These are phyloP conservation scores for Vigna trinervia DNA, from an alignment of 306 rosid genomes.

Conservation along the genomic window DNA sequence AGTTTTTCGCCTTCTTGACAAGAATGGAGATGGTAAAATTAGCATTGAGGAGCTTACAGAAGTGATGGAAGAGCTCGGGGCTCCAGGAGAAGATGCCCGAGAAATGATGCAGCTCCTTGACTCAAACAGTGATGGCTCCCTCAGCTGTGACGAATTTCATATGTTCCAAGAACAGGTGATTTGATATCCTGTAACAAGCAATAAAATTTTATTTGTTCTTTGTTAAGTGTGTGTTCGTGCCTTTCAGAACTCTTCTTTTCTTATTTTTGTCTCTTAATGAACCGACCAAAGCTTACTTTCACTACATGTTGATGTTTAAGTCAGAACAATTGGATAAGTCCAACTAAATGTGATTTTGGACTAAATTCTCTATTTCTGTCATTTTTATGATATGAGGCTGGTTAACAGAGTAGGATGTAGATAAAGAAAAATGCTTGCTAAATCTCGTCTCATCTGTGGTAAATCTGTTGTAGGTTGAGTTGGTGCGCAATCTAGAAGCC, in stretches of 20 bases:
- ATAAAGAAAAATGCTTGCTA: no score
- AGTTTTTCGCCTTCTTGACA: slow-evolving; percentile 86
- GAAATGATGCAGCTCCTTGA: slow-evolving; percentile 56
- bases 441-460: slow-evolving; percentile 24
- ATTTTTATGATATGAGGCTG: slow-evolving; percentile 19
- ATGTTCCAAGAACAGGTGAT: slow-evolving; percentile 73
- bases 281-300: slow-evolving; percentile 19
- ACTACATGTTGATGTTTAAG: slow-evolving; percentile 20
- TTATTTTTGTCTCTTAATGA: neutral
- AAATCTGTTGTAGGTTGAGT: slow-evolving; percentile 67
- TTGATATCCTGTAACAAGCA: neutral
- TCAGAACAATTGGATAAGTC: neutral
- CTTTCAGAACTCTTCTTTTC: neutral
- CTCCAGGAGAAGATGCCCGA: slow-evolving; percentile 86
- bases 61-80: slow-evolving; percentile 96
- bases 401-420: neutral
- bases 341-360: slow-evolving; percentile 1
- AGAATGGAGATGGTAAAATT: slow-evolving; percentile 92
- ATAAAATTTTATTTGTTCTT: neutral
- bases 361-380: slow-evolving; percentile 9
- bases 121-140: slow-evolving; percentile 53
- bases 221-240: slow-evolving; percentile 18
- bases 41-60: slow-evolving; percentile 89
- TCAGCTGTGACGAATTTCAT: slow-evolving; percentile 53
- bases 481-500: slow-evolving; percentile 69